Base-by-base conservation (phyloP, 305 asterid species). In the Solanum aculeatissimum region DNA sequence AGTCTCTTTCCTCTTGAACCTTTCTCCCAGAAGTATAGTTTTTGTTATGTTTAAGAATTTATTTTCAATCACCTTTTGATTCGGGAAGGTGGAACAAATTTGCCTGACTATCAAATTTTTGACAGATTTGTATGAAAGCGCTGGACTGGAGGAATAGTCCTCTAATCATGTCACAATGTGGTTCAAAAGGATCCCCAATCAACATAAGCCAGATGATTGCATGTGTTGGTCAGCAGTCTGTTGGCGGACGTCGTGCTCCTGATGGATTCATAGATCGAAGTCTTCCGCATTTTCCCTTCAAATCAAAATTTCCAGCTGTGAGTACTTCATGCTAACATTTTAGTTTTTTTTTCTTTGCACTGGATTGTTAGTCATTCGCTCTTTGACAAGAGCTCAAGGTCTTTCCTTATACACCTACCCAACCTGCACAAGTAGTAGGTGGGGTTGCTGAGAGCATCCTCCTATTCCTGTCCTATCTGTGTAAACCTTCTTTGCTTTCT, bases 171-270 rank as follows among this genome's bases (percentile, higher is more conserved):
- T 95, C 98, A 49, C 97, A 93, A 69, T 95, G 98, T 91, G 99
- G 99, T 88, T 97, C 98, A 86, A 95, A 97, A 91, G 99, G 99
- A 87, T 94, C 98, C 87, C 97, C 95, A n/a, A 93, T 94, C 85
- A 97, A 97, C 88, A 95, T 97, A 83, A 92, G 98, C 90, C 98
- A 97, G 95, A 97, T 95, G 99, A 89, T 94, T 90, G 98, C 97
- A 38, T 97, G 99, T 49, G 99, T 97, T 70, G 99, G 99, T 78
- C 98, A 97, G 90, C 99, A 97, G 85, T 86, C 90, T 68, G 99
- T 97, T 84, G 99, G 98, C 51, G 99, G 99, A 60, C 94, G 86
- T 72, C 92, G 99, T 86, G 97, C 98, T 86, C 98, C 99, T 78
- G 92, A 95, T 87, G 99, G 99, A 86, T 97, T 97, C 87, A 88